Conservation (phyloP, 1,284 basidiomycete genomes). For the Malassezia arunalokei region DNA sequence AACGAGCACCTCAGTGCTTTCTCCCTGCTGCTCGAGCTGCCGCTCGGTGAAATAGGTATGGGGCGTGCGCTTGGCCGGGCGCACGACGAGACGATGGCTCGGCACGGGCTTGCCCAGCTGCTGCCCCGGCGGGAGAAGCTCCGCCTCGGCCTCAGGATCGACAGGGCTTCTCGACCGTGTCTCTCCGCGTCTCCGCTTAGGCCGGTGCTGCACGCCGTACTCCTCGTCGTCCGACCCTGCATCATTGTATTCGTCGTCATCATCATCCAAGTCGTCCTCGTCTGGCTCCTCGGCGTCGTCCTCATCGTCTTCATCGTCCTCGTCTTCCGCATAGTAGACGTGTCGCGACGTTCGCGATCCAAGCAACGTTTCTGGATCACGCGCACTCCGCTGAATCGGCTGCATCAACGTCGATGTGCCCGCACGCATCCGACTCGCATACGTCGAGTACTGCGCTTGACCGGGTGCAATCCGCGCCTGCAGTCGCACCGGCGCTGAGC, state of each 20-base stretch:
- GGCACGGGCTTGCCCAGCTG: slow-evolving; percentile 80
- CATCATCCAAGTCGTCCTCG: neutral
- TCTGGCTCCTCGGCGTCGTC: neutral
- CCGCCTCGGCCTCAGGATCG: slow-evolving; percentile 23
- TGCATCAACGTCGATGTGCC: slow-evolving; percentile 82
- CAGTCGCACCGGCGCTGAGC: slow-evolving; percentile 19
- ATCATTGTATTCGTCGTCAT: slow-evolving; percentile 4
- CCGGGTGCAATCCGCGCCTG: slow-evolving; percentile 21
- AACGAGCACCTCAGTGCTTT: slow-evolving; percentile 57
- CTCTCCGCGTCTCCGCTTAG: slow-evolving; percentile 16
- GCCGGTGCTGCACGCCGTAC: slow-evolving; percentile 13
- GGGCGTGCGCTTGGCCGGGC: slow-evolving; percentile 54
- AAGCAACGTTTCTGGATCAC: slow-evolving; percentile 6
- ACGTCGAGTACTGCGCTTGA: slow-evolving; percentile 72
- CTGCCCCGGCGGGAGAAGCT: slow-evolving; percentile 48
- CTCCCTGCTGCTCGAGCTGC: slow-evolving; percentile 30
- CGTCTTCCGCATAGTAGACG: slow-evolving; percentile 32
- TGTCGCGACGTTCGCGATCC: neutral
- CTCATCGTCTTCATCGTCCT: slow-evolving; percentile 27
- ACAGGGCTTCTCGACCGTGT: neutral
- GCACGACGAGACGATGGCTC: slow-evolving; percentile 60
- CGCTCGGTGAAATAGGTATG: slow-evolving; percentile 57
- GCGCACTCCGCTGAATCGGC: slow-evolving; percentile 53
- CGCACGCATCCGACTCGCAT: slow-evolving; percentile 80
- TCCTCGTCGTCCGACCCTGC: slow-evolving; percentile 18